Conservation (phyloP, 768 basidiomycete genomes). For the Leccinum boreale region DNA sequence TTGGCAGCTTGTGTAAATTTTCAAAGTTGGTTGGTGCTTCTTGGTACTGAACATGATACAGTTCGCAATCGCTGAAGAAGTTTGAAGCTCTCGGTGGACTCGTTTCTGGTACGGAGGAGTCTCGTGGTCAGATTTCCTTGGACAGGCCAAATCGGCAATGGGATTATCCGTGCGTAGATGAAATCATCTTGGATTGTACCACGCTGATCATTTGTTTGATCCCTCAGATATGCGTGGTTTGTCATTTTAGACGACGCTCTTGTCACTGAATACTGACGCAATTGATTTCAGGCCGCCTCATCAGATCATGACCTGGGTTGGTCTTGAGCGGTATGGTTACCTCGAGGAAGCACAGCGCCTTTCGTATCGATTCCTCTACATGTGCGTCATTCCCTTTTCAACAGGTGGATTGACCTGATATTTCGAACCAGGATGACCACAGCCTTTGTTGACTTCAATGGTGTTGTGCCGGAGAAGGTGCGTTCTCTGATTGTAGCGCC, state of each 20-base stretch:
- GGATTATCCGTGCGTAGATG: conserved; percentile 83
- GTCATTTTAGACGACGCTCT: conserved; percentile 7
- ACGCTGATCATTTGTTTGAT: conserved; percentile 3
- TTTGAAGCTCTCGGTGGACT: conserved; percentile 96
- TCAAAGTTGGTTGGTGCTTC: not conserved
- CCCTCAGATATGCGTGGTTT: conserved; percentile 64
- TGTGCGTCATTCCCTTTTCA: conserved; percentile 58
- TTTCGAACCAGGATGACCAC: conserved; percentile 73
- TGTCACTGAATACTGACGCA: conserved; percentile 8
- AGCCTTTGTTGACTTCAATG: conserved; percentile 95
- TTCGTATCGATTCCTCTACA: conserved; percentile 96
- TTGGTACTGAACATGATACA: conserved; percentile 32
- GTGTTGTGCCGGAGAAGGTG: conserved; percentile 96
- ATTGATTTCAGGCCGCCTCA: conserved; percentile 75
- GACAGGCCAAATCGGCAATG: conserved; percentile 98
- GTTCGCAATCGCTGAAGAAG: conserved; percentile 84
- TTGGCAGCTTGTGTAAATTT: conserved; percentile 84
- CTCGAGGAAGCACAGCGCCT: conserved; percentile 89
- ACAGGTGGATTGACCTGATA: not conserved
- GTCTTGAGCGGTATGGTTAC: conserved; percentile 93
- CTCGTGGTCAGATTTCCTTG: conserved; percentile 91
- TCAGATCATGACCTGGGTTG: conserved; percentile 99
- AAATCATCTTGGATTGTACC: conserved; percentile 3
- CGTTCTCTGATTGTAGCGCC: not conserved
- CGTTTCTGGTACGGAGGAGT: conserved; percentile 95